These are phyloP conservation scores for Exophiala spinifera DNA, from an alignment of 2,329 filamentous ascomycete genomes.

Conservation along the genomic window DNA sequence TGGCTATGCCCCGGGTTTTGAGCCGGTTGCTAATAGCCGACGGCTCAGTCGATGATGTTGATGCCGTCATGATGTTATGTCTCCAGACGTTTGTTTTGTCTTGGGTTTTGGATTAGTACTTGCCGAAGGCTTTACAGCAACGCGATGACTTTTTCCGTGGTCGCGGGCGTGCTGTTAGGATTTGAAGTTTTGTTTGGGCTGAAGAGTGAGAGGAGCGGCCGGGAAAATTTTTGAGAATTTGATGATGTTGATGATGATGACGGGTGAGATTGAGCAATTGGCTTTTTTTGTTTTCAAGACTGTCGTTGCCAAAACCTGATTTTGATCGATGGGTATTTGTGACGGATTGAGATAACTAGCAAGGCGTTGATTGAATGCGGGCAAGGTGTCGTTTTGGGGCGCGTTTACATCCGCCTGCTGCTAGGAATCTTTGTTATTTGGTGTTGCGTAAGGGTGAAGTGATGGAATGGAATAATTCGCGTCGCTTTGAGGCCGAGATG, in stretches of 20 bases:
- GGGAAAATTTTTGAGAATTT: too few species aligned
- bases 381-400: too few species aligned
- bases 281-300: too few species aligned
- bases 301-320: too few species aligned
- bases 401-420: too few species aligned
- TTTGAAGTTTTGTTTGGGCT: too few species aligned
- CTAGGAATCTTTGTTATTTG: neutral
- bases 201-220: too few species aligned
- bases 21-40: neutral
- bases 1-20: neutral
- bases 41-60: neutral
- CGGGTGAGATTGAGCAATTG: too few species aligned
- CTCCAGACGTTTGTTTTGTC: neutral
- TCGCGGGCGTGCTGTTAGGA: too few species aligned
- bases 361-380: neutral
- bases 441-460: neutral
- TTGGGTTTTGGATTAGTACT: neutral
- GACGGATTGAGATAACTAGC: neutral
- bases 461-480: neutral
- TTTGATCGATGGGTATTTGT: too few species aligned
- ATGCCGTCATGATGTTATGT: constrained; percentile 1
- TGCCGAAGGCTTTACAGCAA: neutral
- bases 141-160: too few species aligned
- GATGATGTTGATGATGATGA: too few species aligned
- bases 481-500: neutral